Evolutionary conservation across 2,329 filamentous ascomycete species (phyloP).

Genomic region (Passalora sequoiae): DNA sequence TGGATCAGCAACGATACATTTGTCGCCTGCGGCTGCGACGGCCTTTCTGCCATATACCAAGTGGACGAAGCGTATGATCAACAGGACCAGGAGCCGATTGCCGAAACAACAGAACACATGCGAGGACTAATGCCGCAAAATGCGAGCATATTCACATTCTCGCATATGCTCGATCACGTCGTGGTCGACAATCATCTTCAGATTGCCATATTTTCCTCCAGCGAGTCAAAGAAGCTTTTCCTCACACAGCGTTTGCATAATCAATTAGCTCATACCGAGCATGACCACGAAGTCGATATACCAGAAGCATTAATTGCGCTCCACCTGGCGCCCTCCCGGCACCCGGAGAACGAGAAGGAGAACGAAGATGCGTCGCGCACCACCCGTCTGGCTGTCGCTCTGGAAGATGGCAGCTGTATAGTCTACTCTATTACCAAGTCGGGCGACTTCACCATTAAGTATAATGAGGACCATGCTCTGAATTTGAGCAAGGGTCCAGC

Average conservation of each 20-base stretch:
- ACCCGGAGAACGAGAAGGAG: conserved; percentile 14
- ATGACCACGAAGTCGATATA: conserved; percentile 11
- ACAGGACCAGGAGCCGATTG: conserved; percentile 5
- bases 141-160: conserved; percentile 13
- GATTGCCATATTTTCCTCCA: conserved; percentile 35
- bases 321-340: conserved; percentile 36
- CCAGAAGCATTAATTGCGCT: conserved; percentile 32
- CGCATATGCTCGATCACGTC: conserved; percentile 28
- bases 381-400: conserved; percentile 37
- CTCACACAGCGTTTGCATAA: conserved; percentile 30
- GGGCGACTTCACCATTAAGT: conserved; percentile 6
- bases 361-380: conserved; percentile 6
- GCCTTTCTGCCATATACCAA: conserved; percentile 21
- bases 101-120: conserved; percentile 10
- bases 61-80: conserved; percentile 16
- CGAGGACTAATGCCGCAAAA: conserved; percentile 18
- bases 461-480: conserved; percentile 19
- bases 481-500: conserved; percentile 30
- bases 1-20: conserved; percentile 43
- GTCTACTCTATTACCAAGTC: conserved; percentile 36
- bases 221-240: conserved; percentile 29
- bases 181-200: conserved; percentile 33
- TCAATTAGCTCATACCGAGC: conserved; percentile 2
- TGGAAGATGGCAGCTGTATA: conserved; percentile 37
- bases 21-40: conserved; percentile 40